A percentile compares a stretch with the other conserved stretches of the same genome.
Conservation (phyloP, 352 stramenopile species). For the Pythium sp. region DNA sequence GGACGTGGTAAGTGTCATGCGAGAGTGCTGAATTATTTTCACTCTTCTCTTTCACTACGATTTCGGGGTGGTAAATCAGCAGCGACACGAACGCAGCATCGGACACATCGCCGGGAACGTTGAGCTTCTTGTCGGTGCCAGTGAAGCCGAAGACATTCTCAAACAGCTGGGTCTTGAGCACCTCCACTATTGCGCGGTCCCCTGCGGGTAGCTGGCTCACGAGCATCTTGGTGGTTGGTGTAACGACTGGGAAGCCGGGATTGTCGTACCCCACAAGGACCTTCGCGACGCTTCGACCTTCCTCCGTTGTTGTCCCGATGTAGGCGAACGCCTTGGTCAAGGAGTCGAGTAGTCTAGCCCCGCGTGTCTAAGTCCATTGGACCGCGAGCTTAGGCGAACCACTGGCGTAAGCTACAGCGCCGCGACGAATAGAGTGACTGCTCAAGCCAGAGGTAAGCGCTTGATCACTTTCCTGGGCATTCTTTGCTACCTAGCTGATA, state of each 20-base stretch:
- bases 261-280: constrained; percentile 15
- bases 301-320: constrained; percentile 21
- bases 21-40: neutral
- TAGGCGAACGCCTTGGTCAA: constrained; percentile 24
- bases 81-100: neutral
- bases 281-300: constrained; percentile 23
- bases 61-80: neutral
- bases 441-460: neutral
- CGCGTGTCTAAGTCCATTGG: constrained; percentile 21
- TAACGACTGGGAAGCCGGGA: constrained; percentile 12
- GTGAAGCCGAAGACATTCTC: neutral
- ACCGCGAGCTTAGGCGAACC: constrained; percentile 19
- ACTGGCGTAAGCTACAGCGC: constrained; percentile 16
- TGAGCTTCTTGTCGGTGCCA: neutral
- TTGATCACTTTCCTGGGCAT: neutral
- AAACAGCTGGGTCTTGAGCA: neutral
- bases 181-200: neutral
- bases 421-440: constrained; percentile 2
- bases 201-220: neutral
- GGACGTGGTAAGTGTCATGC: neutral
- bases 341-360: constrained; percentile 17
- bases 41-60: neutral
- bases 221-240: neutral
- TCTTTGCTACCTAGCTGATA: neutral
- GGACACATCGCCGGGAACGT: neutral